Evolutionary conservation across 2,329 filamentous ascomycete genomes (phyloP).

Genomic region (Pseudocercospora fijiensis): DNA sequence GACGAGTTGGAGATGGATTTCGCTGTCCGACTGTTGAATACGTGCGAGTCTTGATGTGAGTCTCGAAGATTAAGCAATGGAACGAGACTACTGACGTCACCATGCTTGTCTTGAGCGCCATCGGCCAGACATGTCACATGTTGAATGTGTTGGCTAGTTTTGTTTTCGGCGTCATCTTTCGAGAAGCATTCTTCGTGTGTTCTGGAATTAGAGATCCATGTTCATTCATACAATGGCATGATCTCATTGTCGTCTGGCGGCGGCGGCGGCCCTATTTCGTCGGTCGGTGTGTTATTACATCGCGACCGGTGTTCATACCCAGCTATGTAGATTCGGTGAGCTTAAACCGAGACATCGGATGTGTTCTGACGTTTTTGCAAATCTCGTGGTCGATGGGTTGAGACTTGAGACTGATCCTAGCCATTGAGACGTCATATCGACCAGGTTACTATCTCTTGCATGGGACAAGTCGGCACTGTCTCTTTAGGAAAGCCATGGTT

Average conservation of each 20-base stretch:
- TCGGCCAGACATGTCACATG: too few species aligned
- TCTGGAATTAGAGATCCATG: background rate
- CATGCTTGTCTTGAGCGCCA: background rate
- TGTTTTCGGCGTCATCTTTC: background rate
- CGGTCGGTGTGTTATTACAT: background rate
- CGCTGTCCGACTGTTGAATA: background rate
- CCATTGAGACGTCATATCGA: constrained; percentile 4
- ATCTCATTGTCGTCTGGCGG: background rate
- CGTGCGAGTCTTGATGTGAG: background rate
- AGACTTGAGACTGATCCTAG: background rate
- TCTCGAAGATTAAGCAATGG: background rate
- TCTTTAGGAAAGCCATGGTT: background rate
- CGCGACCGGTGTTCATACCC: background rate
- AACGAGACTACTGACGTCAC: background rate
- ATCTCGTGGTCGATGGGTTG: background rate
- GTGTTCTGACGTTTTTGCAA: background rate
- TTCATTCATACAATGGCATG: constrained; percentile 1
- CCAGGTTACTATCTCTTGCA: background rate
- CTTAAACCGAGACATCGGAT: background rate
- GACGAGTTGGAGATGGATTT: background rate
- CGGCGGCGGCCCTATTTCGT: background rate
- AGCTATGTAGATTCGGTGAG: background rate
- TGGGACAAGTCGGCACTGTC: background rate
- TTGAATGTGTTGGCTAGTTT: background rate
- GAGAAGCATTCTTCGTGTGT: background rate